Conservation (phyloP, 2,329 filamentous ascomycete genomes). For the Epichloe glyceriae region DNA sequence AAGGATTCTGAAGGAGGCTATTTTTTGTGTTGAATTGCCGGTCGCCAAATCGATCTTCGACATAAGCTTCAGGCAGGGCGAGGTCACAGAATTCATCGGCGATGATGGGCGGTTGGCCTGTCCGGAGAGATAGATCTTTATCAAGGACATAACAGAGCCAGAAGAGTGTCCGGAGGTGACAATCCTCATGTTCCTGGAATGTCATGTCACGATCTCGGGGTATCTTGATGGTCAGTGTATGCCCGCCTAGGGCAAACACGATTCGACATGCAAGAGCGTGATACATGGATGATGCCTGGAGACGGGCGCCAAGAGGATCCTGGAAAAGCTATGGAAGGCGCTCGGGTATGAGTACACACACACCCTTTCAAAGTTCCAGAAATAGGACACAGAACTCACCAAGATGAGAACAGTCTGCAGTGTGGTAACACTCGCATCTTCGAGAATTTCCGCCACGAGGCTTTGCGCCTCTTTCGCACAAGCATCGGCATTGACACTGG, state of each 20-base stretch:
- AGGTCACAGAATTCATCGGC: constrained; percentile 40
- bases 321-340: constrained; percentile 22
- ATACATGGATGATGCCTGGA: constrained; percentile 31
- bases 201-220: constrained; percentile 7
- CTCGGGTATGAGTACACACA: background rate
- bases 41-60: constrained; percentile 11
- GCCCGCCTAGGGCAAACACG: constrained; percentile 35
- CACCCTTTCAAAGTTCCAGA: background rate
- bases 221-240: constrained; percentile 17
- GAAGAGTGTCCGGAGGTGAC: constrained; percentile 31
- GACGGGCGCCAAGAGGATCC: constrained; percentile 30
- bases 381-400: constrained; percentile 20
- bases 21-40: constrained; percentile 1
- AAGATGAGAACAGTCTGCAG: constrained; percentile 35
- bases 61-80: constrained; percentile 27
- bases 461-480: constrained; percentile 27
- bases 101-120: constrained; percentile 37
- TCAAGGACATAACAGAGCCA: constrained; percentile 43
- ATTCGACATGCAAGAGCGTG: constrained; percentile 32
- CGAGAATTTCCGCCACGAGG: constrained; percentile 28
- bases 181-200: constrained; percentile 14
- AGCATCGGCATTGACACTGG: constrained; percentile 25
- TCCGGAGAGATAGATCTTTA: constrained; percentile 41
- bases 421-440: constrained; percentile 28
- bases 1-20: constrained; percentile 12